Percentiles rank a stretch among this genome's conserved stretches.
These are phyloP conservation scores for Fusarium sp. DNA, from an alignment of 2,329 filamentous ascomycete species.

Conservation along the genomic window DNA sequence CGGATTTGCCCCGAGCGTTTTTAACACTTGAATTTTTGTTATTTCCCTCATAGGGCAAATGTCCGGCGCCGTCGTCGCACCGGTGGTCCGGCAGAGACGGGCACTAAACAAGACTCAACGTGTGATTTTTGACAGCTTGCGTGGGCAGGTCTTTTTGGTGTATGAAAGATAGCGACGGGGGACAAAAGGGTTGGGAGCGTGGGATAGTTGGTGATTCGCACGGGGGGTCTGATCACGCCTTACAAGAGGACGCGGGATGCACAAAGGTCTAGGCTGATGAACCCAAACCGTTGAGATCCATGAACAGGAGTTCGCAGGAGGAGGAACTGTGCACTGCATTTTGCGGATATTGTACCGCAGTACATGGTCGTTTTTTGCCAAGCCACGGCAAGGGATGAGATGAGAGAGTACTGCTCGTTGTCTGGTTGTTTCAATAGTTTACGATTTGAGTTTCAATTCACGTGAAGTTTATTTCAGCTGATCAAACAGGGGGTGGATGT, in stretches of 20 bases:
- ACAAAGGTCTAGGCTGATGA: neutral
- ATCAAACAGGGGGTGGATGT: neutral
- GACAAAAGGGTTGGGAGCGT: neutral
- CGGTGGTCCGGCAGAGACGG: slow-evolving; percentile 2
- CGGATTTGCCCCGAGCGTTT: slow-evolving; percentile 1
- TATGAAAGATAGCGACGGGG: neutral
- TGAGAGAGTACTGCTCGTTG: neutral
- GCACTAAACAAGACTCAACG: slow-evolving; percentile 1
- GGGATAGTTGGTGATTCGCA: neutral
- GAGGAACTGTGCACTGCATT: neutral
- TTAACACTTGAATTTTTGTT: neutral
- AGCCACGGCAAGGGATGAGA: neutral
- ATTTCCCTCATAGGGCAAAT: neutral
- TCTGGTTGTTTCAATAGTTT: neutral
- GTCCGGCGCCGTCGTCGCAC: neutral
- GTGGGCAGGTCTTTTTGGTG: neutral
- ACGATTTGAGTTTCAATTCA: slow-evolving; percentile 3
- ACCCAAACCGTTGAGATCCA: neutral
- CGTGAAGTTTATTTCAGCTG: slow-evolving; percentile 17
- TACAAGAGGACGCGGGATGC: neutral
- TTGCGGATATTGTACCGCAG: neutral
- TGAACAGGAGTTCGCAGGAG: neutral
- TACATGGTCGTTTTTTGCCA: neutral
- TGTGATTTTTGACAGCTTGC: slow-evolving; percentile 1
- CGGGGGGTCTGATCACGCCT: neutral